These are phyloP conservation scores for Ballota nigra DNA, from an alignment of 257 asterid species.

Conservation along the genomic window DNA sequence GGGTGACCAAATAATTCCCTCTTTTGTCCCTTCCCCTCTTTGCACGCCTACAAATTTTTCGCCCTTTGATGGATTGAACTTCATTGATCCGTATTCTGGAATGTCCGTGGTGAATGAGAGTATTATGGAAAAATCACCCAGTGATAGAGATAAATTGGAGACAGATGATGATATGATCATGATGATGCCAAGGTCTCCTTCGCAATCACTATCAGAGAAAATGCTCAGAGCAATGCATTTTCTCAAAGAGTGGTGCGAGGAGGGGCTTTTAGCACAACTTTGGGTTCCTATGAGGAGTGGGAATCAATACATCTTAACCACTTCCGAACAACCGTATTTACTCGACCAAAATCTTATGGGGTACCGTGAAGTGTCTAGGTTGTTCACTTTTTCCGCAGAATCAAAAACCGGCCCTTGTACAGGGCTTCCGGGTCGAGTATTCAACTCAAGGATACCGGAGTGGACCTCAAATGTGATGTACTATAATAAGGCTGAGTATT, in stretches of 20 bases:
- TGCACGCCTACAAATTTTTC: background rate
- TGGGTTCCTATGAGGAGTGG: constrained; percentile 27
- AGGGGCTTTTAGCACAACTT: background rate
- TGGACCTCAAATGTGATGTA: constrained; percentile 81
- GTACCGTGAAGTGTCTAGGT: constrained; percentile 75
- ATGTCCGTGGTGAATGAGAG: background rate
- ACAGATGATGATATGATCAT: background rate
- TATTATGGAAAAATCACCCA: background rate
- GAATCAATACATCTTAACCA: constrained; percentile 53
- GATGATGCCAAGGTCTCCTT: constrained; percentile 36
- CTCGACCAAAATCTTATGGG: constrained; percentile 65
- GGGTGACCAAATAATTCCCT: too few relatives aligned
- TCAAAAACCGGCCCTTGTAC: constrained; percentile 41
- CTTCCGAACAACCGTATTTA: constrained; percentile 66
- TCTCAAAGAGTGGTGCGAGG: background rate
- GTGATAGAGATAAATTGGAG: background rate
- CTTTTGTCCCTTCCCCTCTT: too few relatives aligned
- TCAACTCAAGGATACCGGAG: constrained; percentile 64
- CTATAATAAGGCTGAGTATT: constrained; percentile 60
- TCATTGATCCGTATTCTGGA: background rate
- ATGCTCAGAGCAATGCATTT: constrained; percentile 58
- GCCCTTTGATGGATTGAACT: background rate
- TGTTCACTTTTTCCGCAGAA: constrained; percentile 60
- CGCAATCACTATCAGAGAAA: constrained; percentile 45
- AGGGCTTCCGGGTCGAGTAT: constrained; percentile 95